Percentiles rank a stretch among this genome's conserved stretches.
These are phyloP conservation scores for Metarhizium robertsii DNA, from an alignment of 2,329 filamentous ascomycete genomes.

Conservation along the genomic window DNA sequence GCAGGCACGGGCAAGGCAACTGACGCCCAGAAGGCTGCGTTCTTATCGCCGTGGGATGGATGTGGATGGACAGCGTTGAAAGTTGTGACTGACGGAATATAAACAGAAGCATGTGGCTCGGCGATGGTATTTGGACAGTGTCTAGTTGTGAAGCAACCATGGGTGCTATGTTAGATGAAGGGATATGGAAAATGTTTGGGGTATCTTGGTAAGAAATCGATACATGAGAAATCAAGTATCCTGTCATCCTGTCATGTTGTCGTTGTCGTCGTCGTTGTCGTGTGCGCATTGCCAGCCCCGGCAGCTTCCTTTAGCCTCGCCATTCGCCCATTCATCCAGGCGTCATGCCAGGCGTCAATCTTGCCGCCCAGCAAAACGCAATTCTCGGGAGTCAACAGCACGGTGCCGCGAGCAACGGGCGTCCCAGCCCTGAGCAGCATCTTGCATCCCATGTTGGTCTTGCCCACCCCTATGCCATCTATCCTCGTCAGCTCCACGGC, in stretches of 20 bases:
- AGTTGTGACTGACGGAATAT: slow-evolving; percentile 16
- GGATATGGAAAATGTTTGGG: neutral
- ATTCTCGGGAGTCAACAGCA: slow-evolving; percentile 64
- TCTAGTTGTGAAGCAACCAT: neutral
- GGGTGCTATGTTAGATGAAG: neutral
- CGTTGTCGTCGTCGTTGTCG: neutral
- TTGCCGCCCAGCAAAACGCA: slow-evolving; percentile 78
- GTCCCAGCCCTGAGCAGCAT: slow-evolving; percentile 58
- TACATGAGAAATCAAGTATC: slow-evolving; percentile 9
- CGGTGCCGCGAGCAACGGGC: slow-evolving; percentile 61
- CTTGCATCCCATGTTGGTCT: slow-evolving; percentile 70
- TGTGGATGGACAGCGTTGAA: slow-evolving; percentile 55
- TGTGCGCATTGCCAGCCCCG: slow-evolving; percentile 10
- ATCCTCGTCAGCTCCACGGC: slow-evolving; percentile 64
- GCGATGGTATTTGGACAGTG: neutral
- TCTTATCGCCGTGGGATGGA: slow-evolving; percentile 71
- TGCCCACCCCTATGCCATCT: slow-evolving; percentile 53
- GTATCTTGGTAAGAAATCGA: neutral
- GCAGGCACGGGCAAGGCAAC: slow-evolving; percentile 60
- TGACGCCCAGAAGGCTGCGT: slow-evolving; percentile 68
- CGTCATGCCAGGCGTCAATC: slow-evolving; percentile 69
- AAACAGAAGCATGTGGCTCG: neutral
- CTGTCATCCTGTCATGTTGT: neutral
- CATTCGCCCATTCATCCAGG: slow-evolving; percentile 67
- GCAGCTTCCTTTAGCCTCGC: slow-evolving; percentile 55